Percentiles rank a stretch among this genome's conserved stretches.
Conservation (phyloP, 192 early-diverging fungal genomes). For the Backusella macrospora region DNA sequence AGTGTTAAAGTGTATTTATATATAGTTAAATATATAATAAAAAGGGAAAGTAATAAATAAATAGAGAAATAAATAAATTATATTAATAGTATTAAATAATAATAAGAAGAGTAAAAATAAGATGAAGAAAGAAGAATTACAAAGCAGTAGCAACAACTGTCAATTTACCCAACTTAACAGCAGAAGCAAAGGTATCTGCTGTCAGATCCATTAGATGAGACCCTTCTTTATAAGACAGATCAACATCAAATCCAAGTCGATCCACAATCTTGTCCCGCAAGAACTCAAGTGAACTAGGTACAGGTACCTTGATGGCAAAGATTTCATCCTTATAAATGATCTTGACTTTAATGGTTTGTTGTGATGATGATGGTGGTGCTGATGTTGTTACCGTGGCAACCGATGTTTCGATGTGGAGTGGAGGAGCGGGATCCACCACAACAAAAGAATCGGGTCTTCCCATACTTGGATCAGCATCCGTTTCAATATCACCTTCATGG, state of each 20-base stretch:
- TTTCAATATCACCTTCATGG: constrained; percentile 61
- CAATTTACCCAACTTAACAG: constrained; percentile 44
- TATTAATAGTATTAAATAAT: constrained; percentile 1
- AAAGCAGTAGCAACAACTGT: constrained; percentile 41
- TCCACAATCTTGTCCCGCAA: constrained; percentile 65
- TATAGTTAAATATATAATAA: background rate
- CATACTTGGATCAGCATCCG: constrained; percentile 38
- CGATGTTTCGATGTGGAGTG: background rate
- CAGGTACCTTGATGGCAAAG: constrained; percentile 71
- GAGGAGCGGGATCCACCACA: background rate
- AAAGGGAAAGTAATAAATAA: background rate
- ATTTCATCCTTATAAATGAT: constrained; percentile 71
- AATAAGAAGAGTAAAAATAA: constrained; percentile 10
- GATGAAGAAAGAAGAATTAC: background rate
- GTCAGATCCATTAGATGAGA: background rate
- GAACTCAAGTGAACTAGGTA: constrained; percentile 53
- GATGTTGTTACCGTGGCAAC: background rate
- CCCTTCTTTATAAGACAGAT: constrained; percentile 46
- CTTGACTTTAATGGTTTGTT: constrained; percentile 66
- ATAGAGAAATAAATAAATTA: constrained; percentile 3
- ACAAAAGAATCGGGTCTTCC: constrained; percentile 13
- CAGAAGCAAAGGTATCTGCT: constrained; percentile 42
- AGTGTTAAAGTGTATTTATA: background rate
- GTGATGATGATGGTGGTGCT: constrained; percentile 2
- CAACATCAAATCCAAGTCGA: constrained; percentile 49